Evolutionary conservation across 2,329 filamentous ascomycete species (phyloP), one percentile per base, ranked within the genome.

Genomic region (Alternaria postmessia): DNA sequence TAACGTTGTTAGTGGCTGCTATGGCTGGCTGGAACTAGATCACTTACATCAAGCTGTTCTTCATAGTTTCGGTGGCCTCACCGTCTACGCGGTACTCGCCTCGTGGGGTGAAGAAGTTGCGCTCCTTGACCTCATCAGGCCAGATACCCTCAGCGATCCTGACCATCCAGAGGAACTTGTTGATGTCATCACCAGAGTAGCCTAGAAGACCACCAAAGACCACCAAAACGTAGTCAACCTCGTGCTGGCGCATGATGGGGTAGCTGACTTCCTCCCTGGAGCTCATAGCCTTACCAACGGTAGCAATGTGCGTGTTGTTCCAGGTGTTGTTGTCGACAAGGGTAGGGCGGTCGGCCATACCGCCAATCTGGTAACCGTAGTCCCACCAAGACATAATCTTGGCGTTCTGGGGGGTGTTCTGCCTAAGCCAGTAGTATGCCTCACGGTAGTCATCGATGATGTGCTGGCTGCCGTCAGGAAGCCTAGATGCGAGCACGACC

Each of bases 351-450:
- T 99, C 95, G 51, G 95, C 95, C 95, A 99, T 99, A 69, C 95
- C 95, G 82, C 95, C 95, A 80, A 99, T 99, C 82, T 99, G 95
- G 83, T 99, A 99, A 67, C 95, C 95, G 75, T 99, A 99, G 79
- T 99, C 95, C 95, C 95, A 99, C 95, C 95, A 99, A 1, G 94
- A 95, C 94, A 98, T 98, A 77, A 99, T 91, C 86, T 98, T 99
- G 76, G 96, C 94, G 72, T 97, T 92, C 68, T 94, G 87, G 62
- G 90, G 86, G 9, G 96, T 99, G 84, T 99, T 99, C 81, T 99
- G 95, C 65, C 95, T 91, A 51, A 99, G 89, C 95, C 95, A 99
- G 83, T 99, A 96, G 83, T 99, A 99, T 2, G 95, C 95, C 86
- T 99, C 95, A 76, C 95, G 91, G 83, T 99, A 99, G 80, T 99